A percentile compares a stretch with the other conserved stretches of the same genome.
These are phyloP conservation scores for Polysphondylium violaceum DNA, from an alignment of 78 protist genomes.

Conservation along the genomic window DNA sequence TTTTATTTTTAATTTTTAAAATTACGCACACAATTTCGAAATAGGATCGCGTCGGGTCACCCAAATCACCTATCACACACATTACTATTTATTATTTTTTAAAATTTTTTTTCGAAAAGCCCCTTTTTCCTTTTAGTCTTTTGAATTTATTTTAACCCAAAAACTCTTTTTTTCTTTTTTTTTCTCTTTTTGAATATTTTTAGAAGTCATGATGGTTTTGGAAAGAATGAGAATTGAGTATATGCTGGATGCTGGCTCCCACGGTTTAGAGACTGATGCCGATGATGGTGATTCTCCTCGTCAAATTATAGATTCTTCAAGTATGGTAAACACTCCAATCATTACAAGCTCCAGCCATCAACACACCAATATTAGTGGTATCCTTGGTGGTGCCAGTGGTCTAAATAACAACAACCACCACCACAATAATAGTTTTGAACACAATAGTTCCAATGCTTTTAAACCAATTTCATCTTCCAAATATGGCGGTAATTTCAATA, in stretches of 20 bases:
- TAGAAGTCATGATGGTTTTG: constrained; percentile 48
- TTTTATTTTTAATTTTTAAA: no score
- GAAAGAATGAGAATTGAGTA: constrained; percentile 66
- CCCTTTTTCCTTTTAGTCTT: no score
- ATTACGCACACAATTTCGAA: no score
- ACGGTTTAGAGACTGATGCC: neutral
- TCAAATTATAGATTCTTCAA: neutral
- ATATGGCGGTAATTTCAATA: neutral
- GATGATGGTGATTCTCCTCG: neutral
- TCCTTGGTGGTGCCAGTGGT: no score
- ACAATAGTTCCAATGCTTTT: neutral
- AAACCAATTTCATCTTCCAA: neutral
- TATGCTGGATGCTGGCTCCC: constrained; percentile 1
- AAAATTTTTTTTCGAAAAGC: no score
- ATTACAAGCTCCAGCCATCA: neutral
- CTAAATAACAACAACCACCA: neutral
- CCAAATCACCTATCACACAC: no score
- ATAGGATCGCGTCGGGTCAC: no score
- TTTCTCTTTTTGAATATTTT: no score
- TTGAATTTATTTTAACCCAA: no score
- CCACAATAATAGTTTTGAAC: neutral
- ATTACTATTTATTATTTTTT: no score
- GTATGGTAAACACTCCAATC: neutral
- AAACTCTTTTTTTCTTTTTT: no score
- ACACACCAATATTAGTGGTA: constrained; percentile 2